phyloP scores from a whole-genome alignment of 495 filamentous ascomycete species.

The Tuber calosporum region DNA sequence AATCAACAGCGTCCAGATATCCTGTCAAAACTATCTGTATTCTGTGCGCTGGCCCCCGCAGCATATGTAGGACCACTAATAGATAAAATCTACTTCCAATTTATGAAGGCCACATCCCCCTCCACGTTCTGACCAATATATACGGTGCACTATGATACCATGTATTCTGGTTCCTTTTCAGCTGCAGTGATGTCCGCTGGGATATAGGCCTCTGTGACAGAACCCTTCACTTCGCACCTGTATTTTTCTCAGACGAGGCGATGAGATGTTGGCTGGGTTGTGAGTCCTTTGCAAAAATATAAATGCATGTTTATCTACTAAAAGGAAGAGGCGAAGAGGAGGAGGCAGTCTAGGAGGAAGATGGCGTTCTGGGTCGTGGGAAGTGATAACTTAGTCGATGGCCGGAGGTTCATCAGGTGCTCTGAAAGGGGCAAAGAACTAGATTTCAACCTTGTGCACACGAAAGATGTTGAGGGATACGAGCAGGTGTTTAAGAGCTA shows the following conservation, averaged over 20 bases:
- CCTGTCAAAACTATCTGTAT: slow-evolving; percentile 75
- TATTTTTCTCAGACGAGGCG: slow-evolving; percentile 80
- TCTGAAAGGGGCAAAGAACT: slow-evolving; percentile 77
- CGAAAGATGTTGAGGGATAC: slow-evolving; percentile 78
- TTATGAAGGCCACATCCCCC: slow-evolving; percentile 75
- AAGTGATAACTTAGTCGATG: slow-evolving; percentile 77
- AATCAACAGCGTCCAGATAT: slow-evolving; percentile 89
- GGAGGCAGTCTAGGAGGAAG: slow-evolving; percentile 57
- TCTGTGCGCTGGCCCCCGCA: slow-evolving; percentile 86
- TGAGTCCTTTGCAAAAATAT: slow-evolving; percentile 83
- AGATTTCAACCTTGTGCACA: slow-evolving; percentile 69
- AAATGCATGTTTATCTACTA: slow-evolving; percentile 66
- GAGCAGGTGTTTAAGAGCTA: slow-evolving; percentile 79
- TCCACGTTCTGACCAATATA: slow-evolving; percentile 66
- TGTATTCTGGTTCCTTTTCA: slow-evolving; percentile 84
- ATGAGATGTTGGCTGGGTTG: slow-evolving; percentile 96
- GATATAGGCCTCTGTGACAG: slow-evolving; percentile 70
- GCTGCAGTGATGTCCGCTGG: slow-evolving; percentile 83
- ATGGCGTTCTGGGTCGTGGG: slow-evolving; percentile 87
- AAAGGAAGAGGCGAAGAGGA: slow-evolving; percentile 55
- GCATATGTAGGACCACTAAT: slow-evolving; percentile 86
- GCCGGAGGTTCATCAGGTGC: slow-evolving; percentile 60
- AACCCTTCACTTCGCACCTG: slow-evolving; percentile 86
- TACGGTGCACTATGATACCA: slow-evolving; percentile 85
- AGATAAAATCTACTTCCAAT: slow-evolving; percentile 81